Percentiles rank a stretch among this genome's conserved stretches.
phyloP scores from a whole-genome alignment of 768 basidiomycete species.

The Leccinum subgranulosum region DNA sequence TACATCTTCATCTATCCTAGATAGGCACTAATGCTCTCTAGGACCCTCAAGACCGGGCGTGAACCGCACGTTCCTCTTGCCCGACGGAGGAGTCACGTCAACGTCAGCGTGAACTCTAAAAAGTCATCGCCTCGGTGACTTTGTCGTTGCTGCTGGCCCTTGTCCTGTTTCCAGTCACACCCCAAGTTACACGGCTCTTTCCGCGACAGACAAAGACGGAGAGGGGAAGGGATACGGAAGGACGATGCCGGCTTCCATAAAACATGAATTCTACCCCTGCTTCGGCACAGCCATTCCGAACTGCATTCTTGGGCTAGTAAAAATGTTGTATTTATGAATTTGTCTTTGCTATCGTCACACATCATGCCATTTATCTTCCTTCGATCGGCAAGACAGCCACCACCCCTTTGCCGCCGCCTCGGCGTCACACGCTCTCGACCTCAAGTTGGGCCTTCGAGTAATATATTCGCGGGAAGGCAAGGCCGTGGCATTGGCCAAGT shows the following conservation, averaged over 20 bases:
- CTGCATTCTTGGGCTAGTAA: background rate
- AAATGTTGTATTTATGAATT: background rate
- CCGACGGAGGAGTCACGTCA: constrained; percentile 6
- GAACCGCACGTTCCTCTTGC: constrained; percentile 9
- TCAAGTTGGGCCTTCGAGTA: constrained; percentile 4
- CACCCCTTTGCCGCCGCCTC: background rate
- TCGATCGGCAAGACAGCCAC: constrained; percentile 9
- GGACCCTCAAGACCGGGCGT: constrained; percentile 8
- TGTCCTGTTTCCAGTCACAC: background rate
- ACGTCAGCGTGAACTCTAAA: constrained; percentile 10
- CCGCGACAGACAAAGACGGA: background rate
- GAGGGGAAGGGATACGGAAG: background rate
- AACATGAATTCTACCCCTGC: background rate
- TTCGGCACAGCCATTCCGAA: constrained; percentile 15
- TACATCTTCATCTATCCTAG: constrained; percentile 22
- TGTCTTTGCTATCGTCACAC: constrained; percentile 1
- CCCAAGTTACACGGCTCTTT: background rate
- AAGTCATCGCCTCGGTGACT: background rate
- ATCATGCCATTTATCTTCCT: constrained; percentile 5
- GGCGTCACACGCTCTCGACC: background rate
- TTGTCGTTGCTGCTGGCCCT: background rate
- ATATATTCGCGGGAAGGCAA: constrained; percentile 20
- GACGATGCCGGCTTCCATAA: background rate
- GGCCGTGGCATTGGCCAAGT: background rate
- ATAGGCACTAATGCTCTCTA: constrained; percentile 6